Evolutionary conservation across 768 basidiomycete genomes (phyloP).

Genomic region (Hericium erinaceus): DNA sequence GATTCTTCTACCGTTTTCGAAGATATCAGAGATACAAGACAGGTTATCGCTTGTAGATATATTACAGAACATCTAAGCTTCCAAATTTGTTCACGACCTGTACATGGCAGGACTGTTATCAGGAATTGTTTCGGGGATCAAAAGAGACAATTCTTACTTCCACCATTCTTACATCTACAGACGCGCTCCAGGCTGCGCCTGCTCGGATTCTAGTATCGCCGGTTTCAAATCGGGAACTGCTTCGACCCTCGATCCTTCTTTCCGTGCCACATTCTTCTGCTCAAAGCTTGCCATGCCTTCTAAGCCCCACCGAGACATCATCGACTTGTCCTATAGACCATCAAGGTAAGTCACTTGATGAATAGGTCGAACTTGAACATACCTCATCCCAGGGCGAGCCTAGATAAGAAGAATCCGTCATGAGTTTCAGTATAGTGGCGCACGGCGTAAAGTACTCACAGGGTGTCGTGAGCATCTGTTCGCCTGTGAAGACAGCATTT

Average conservation of each 20-base stretch:
- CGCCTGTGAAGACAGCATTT: conserved; percentile 98
- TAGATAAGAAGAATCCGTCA: conserved; percentile 20
- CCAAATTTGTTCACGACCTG: too few species aligned
- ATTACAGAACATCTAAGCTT: too few species aligned
- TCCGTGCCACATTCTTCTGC: conserved; percentile 48
- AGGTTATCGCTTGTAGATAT: too few species aligned
- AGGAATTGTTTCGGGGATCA: too few species aligned
- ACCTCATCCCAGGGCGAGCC: conserved; percentile 94
- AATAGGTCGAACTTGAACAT: conserved; percentile 10
- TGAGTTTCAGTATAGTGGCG: neutral
- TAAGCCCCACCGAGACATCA: conserved; percentile 91
- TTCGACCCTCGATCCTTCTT: conserved; percentile 31
- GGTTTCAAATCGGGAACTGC: neutral
- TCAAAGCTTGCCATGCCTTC: conserved; percentile 89
- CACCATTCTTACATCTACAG: neutral
- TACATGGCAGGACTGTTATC: too few species aligned
- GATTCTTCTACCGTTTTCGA: too few species aligned
- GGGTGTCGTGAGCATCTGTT: conserved; percentile 94
- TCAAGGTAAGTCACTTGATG: neutral
- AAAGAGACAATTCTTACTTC: too few species aligned
- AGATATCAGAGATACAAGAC: too few species aligned
- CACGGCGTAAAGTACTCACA: conserved; percentile 41
- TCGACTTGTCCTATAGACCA: conserved; percentile 64
- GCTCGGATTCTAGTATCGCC: neutral
- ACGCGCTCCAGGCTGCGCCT: neutral